Evolutionary conservation across 805 yeast genomes (phyloP).

Genomic region (Kregervanrija fluxuum): DNA sequence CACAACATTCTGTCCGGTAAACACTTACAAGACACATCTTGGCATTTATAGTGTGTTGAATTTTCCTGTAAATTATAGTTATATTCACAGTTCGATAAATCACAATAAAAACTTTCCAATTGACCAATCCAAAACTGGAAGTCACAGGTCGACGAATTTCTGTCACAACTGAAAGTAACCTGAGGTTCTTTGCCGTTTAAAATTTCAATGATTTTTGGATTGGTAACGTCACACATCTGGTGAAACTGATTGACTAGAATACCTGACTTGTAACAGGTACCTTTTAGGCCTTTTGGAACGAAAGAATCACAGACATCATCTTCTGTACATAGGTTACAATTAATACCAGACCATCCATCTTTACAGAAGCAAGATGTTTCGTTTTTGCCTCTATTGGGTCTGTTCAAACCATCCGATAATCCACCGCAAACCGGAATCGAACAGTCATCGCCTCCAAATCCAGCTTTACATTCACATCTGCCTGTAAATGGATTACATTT

Average conservation of each 20-base stretch:
- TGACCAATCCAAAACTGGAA: conserved; percentile 96
- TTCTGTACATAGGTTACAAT: conserved; percentile 76
- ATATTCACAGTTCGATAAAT: conserved; percentile 64
- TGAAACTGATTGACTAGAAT: conserved; percentile 70
- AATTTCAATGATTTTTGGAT: conserved; percentile 73
- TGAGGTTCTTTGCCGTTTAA: conserved; percentile 80
- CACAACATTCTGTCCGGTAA: conserved; percentile 89
- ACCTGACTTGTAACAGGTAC: conserved; percentile 87
- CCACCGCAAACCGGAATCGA: conserved; percentile 83
- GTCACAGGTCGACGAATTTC: conserved; percentile 57
- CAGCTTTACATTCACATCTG: conserved; percentile 83
- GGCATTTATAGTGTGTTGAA: conserved; percentile 71
- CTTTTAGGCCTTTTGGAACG: conserved; percentile 75
- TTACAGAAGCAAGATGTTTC: conserved; percentile 61
- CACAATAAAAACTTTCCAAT: conserved; percentile 86
- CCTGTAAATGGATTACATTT: conserved; percentile 86
- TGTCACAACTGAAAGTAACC: conserved; percentile 85
- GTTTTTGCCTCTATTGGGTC: conserved; percentile 54
- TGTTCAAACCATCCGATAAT: conserved; percentile 49
- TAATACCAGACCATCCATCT: conserved; percentile 90
- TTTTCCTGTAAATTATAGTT: conserved; percentile 55
- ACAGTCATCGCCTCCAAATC: conserved; percentile 93
- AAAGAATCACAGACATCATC: conserved; percentile 79
- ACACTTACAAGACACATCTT: conserved; percentile 76
- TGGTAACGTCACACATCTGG: conserved; percentile 94